A percentile compares a stretch with the other conserved stretches of the same genome.
phyloP scores from a whole-genome alignment of 1,284 basidiomycete genomes.

The Hypsizygus ulmarius region DNA sequence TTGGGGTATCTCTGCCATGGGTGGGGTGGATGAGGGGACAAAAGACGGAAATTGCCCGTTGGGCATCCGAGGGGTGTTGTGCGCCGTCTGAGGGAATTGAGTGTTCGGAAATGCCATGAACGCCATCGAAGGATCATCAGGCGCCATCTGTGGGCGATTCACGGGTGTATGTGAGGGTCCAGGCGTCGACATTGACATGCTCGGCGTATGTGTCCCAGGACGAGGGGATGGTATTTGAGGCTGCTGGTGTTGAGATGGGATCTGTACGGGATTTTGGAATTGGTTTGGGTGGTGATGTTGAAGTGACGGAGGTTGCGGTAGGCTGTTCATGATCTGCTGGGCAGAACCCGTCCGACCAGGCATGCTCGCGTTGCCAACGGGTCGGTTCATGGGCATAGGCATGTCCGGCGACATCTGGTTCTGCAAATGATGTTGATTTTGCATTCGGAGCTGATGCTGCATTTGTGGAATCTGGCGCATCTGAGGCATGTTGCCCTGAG shows the following conservation, averaged over 20 bases:
- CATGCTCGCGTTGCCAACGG: conserved; percentile 36
- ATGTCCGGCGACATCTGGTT: conserved; percentile 44
- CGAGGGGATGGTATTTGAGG: conserved; percentile 44
- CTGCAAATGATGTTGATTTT: conserved; percentile 31
- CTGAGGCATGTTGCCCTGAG: conserved; percentile 35
- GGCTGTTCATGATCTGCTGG: conserved; percentile 49
- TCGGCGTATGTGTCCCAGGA: conserved; percentile 38
- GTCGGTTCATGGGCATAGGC: conserved; percentile 34
- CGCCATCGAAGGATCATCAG: conserved; percentile 41
- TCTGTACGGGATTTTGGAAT: conserved; percentile 40
- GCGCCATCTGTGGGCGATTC: conserved; percentile 41
- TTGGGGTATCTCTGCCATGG: conserved; percentile 41
- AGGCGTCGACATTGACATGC: conserved; percentile 41
- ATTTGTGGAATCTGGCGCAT: conserved; percentile 35
- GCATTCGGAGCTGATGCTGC: conserved; percentile 30
- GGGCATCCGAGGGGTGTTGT: conserved; percentile 38
- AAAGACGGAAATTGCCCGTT: conserved; percentile 38
- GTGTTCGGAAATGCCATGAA: conserved; percentile 43
- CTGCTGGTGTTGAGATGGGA: conserved; percentile 36
- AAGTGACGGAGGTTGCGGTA: conserved; percentile 45
- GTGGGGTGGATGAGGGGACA: conserved; percentile 39
- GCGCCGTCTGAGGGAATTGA: conserved; percentile 36
- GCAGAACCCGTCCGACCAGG: conserved; percentile 40
- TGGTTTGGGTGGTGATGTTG: conserved; percentile 39
- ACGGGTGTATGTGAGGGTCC: conserved; percentile 43